phyloP scores from a whole-genome alignment of 176 grass and related monocot species.

The Pontederia paniculata region DNA sequence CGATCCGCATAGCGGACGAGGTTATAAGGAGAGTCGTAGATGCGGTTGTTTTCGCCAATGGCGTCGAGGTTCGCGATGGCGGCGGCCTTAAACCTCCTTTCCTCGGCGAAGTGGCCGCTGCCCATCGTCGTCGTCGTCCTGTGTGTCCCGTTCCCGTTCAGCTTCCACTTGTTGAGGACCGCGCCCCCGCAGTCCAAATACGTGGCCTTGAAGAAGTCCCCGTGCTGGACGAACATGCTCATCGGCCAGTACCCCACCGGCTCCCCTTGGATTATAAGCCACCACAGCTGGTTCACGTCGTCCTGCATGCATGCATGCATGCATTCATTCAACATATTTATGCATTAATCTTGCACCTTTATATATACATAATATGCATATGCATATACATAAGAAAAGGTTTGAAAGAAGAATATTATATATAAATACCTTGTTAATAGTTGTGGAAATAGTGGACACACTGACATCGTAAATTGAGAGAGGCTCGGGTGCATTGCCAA shows the following conservation, averaged over 20 bases:
- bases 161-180: background rate
- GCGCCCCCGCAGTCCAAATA: background rate
- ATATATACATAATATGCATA: background rate
- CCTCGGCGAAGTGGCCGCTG: background rate
- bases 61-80: no score
- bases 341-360: background rate
- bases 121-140: background rate
- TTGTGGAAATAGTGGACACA: background rate
- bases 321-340: background rate
- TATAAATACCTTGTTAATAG: background rate
- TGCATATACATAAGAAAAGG: no score
- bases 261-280: background rate
- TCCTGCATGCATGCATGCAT: background rate
- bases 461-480: background rate
- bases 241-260: background rate
- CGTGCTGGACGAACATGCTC: background rate
- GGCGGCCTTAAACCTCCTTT: background rate
- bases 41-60: no score
- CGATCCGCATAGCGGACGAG: no score
- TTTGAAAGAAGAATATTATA: background rate
- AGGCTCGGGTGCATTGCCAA: background rate
- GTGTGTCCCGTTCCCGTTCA: background rate
- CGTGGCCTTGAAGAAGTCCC: background rate
- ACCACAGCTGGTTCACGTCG: background rate
- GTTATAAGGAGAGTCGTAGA: no score